phyloP scores from a whole-genome alignment of 768 basidiomycete species.

The Termitomyces sp. region DNA sequence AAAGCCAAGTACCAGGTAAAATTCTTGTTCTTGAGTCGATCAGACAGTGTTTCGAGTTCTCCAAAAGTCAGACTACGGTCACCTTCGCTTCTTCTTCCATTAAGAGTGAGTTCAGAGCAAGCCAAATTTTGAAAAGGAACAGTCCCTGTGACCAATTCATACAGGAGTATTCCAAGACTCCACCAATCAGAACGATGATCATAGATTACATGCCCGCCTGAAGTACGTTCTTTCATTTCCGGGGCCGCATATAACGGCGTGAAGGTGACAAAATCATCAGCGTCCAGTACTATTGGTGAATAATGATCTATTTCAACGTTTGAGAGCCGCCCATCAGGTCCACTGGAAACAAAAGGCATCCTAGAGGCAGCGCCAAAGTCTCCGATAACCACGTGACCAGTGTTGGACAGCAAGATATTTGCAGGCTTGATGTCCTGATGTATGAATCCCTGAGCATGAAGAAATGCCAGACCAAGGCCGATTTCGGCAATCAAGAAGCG shows the following conservation, averaged over 20 bases:
- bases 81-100: conserved; percentile 13
- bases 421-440: conserved; percentile 67
- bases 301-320: neutral
- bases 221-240: conserved; percentile 22
- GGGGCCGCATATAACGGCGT: conserved; percentile 31
- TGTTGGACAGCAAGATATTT: conserved; percentile 50
- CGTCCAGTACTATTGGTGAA: conserved; percentile 16
- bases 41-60: conserved; percentile 14
- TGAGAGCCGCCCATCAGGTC: neutral
- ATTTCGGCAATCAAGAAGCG: conserved; percentile 26
- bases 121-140: conserved; percentile 13
- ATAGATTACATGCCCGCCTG: conserved; percentile 21
- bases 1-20: conserved; percentile 8
- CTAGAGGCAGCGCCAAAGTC: conserved; percentile 54
- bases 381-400: conserved; percentile 49
- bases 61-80: conserved; percentile 19
- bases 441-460: conserved; percentile 59
- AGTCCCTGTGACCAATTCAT: conserved; percentile 25
- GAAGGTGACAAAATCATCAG: conserved; percentile 22
- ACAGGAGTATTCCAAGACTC: conserved; percentile 26
- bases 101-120: neutral
- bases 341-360: conserved; percentile 12
- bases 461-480: conserved; percentile 26
- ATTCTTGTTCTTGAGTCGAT: neutral
- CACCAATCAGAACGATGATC: conserved; percentile 31